Evolutionary conservation across 2,329 filamentous ascomycete species (phyloP), one percentile per base, ranked within the genome.

Genomic region (Diaporthe citrichinensis): DNA sequence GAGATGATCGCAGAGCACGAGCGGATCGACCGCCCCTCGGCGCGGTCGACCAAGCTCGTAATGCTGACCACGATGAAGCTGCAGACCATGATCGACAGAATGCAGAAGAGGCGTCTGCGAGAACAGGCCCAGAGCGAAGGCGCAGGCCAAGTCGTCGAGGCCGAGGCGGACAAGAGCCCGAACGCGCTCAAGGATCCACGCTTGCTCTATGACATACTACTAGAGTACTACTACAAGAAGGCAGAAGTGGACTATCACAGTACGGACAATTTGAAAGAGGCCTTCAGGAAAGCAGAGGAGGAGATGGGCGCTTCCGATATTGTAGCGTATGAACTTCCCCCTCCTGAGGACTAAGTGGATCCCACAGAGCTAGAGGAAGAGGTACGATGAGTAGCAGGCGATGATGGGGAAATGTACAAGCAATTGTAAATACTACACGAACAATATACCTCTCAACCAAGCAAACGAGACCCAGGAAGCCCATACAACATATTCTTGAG

Each of bases 1-100:
- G 83, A 84, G 78, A 79, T 85, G 69, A 78, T 81, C 14, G 77
- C 80, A 17, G 83, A 82, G 69, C 77, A 78, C 25, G 73, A 77
- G 53, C 71, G 74, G n/a, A 73, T 78, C 62, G 74, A 77, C 23
- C 59, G 68, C 28, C 61, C 77, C 73, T 25, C 77, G 77, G 5
- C 75, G 78, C 73, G 79, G 78, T 44, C 59, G 53, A 25, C 34
- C 61, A 75, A 65, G 55, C n/a, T 75, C 28, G 62, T 76, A 39
- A 44, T 76, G 51, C 73, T 74, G 34, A 74, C 75, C 36, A 76
- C 75, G 17, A 49, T 73, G 51, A 69, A 72, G 44, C 73, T 76
- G 55, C 73, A 76, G 62, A 34, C 57, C 23, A 46, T 74, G 49
- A 25, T 76, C 17, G 25, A 73, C 28, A 46, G 36, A 5, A 55